Evolutionary conservation across 2,329 filamentous ascomycete species (phyloP).

Genomic region (Calonectria pteridis): DNA sequence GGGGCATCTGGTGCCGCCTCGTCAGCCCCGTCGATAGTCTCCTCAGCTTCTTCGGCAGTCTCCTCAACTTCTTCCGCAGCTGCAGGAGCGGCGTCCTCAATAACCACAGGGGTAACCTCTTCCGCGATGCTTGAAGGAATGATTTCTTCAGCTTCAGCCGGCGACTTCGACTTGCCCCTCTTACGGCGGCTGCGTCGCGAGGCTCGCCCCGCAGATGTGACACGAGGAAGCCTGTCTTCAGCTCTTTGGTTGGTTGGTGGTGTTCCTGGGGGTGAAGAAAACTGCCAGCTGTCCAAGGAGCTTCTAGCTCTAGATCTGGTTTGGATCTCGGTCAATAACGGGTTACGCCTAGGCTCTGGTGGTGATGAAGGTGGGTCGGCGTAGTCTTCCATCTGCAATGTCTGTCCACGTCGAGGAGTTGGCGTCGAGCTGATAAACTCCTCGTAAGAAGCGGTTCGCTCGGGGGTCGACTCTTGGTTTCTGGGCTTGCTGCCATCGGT

Average conservation of each 20-base stretch:
- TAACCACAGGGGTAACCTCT: conserved; percentile 25
- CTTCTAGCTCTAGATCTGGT: conserved; percentile 57
- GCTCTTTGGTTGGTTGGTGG: conserved; percentile 52
- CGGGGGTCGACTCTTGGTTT: conserved; percentile 59
- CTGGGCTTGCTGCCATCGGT: conserved; percentile 27
- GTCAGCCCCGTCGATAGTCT: not conserved
- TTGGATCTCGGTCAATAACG: conserved; percentile 64
- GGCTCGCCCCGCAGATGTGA: conserved; percentile 17
- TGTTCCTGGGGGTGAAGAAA: conserved; percentile 70
- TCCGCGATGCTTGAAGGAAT: conserved; percentile 48
- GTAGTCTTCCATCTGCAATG: conserved; percentile 62
- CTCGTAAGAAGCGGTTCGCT: conserved; percentile 57
- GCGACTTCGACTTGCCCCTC: conserved; percentile 31
- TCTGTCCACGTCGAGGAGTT: conserved; percentile 69
- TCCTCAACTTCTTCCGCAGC: conserved; percentile 16
- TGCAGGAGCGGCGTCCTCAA: not conserved
- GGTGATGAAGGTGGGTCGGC: conserved; percentile 71
- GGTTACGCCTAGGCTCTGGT: conserved; percentile 65
- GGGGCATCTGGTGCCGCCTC: conserved; percentile 19
- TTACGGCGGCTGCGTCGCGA: conserved; percentile 30
- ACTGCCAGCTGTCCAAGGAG: conserved; percentile 60
- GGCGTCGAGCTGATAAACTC: conserved; percentile 71
- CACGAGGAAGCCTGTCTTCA: conserved; percentile 25
- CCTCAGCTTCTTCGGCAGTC: conserved; percentile 11
- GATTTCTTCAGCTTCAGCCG: conserved; percentile 33